Evolutionary conservation across 1,284 basidiomycete species (phyloP).

Genomic region (Pseudozyma flocculosa): DNA sequence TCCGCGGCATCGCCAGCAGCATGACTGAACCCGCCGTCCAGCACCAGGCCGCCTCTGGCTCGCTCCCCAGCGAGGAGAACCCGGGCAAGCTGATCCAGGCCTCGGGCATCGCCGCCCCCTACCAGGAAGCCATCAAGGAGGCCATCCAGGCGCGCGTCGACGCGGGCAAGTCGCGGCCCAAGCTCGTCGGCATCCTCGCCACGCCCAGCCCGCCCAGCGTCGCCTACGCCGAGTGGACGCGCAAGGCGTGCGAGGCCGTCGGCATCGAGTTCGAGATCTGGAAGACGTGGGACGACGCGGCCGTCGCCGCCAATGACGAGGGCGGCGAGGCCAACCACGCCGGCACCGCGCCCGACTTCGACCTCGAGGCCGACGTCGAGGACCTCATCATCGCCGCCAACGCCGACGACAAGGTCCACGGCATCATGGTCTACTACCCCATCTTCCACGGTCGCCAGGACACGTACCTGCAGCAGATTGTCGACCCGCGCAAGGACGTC

Average conservation of each 20-base stretch:
- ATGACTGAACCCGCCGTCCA: constrained; percentile 36
- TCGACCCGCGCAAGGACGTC: constrained; percentile 94
- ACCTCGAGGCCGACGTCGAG: constrained; percentile 68
- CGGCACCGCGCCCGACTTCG: constrained; percentile 66
- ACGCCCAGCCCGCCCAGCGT: constrained; percentile 83
- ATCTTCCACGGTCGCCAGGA: constrained; percentile 67
- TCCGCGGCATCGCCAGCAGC: constrained; percentile 37
- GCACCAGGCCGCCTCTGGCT: constrained; percentile 8
- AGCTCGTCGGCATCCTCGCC: constrained; percentile 87
- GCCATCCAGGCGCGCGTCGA: constrained; percentile 36
- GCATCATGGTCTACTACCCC: constrained; percentile 79
- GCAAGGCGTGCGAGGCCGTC: constrained; percentile 82
- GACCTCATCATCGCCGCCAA: constrained; percentile 65
- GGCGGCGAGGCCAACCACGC: constrained; percentile 66
- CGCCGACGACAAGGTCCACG: constrained; percentile 78
- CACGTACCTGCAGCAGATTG: constrained; percentile 91
- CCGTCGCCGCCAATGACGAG: constrained; percentile 59
- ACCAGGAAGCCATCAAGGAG: constrained; percentile 44
- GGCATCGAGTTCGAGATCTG: constrained; percentile 77
- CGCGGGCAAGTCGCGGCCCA: constrained; percentile 62
- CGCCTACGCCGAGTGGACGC: constrained; percentile 90
- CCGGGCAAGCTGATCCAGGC: constrained; percentile 53
- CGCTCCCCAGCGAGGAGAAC: constrained; percentile 39
- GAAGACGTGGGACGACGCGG: constrained; percentile 56
- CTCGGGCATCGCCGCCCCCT: constrained; percentile 49